These are phyloP conservation scores for Ceratobasidium theobromae DNA, from an alignment of 1,284 basidiomycete genomes.

Conservation along the genomic window DNA sequence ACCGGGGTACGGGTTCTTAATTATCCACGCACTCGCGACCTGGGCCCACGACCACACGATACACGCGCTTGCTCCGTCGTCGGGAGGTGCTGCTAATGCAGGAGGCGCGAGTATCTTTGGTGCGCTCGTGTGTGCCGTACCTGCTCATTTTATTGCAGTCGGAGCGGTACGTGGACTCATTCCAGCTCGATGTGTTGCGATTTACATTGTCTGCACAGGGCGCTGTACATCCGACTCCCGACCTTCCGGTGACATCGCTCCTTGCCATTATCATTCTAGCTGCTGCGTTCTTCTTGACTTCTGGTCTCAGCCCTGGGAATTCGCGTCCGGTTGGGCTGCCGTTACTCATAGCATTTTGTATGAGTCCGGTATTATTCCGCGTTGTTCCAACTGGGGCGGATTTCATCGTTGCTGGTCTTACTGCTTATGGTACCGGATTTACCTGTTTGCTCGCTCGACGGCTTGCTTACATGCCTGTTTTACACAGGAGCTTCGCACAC, in stretches of 20 bases:
- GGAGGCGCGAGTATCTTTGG: conserved; percentile 9
- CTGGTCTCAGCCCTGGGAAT: background rate
- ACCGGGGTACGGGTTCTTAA: conserved; percentile 24
- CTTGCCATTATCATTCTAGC: conserved; percentile 12
- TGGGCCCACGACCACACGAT: conserved; percentile 20
- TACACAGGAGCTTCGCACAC: conserved; percentile 50
- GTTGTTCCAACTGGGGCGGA: conserved; percentile 59
- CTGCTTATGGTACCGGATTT: conserved; percentile 59
- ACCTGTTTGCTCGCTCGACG: too few relatives aligned
- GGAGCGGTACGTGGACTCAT: conserved; percentile 9
- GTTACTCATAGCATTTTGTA: conserved; percentile 23
- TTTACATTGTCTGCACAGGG: background rate
- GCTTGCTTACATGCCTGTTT: too few relatives aligned
- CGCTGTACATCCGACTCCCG: conserved; percentile 10
- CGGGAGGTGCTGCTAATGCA: conserved; percentile 8
- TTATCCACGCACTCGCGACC: conserved; percentile 28
- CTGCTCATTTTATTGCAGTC: conserved; percentile 24
- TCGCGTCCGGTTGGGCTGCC: background rate
- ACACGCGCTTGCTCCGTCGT: conserved; percentile 8
- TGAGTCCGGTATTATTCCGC: conserved; percentile 49
- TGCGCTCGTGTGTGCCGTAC: conserved; percentile 31
- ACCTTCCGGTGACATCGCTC: conserved; percentile 21
- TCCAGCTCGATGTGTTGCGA: background rate
- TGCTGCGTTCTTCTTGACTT: conserved; percentile 10
- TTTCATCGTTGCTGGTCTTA: conserved; percentile 50